Evolutionary conservation across 2,329 filamentous ascomycete genomes (phyloP), one percentile per base, ranked within the genome.

Genomic region (Pestalotiopsis fici): DNA sequence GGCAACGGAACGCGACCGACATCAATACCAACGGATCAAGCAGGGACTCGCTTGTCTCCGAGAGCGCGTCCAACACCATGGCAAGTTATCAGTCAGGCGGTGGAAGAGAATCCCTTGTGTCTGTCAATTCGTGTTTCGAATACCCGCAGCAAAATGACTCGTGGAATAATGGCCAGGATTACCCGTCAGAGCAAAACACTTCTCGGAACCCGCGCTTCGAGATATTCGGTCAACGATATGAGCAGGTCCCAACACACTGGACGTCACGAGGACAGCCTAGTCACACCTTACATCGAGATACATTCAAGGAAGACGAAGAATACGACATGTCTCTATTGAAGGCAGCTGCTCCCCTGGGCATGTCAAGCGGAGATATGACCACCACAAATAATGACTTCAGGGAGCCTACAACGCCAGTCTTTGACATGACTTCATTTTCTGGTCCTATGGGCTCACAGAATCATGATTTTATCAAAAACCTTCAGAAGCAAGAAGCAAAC

Each of bases 401-500:
- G 31, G 75, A 76, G 18, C 66, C 74, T 2, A 56, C 72, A 31
- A 75, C 75, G 7, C 75, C 79, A 1, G 75, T 77, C 3, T 82
- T 86, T 66, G 85, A 88, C 68, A 68, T 87, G 18, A 82, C 81
- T 9, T 81, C 81, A 43, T 80, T 80, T 4, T 75, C 84, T 5
- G 84, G 86, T 0, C 85, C 85, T 2, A 77, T 80, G 69, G 80
- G 79, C 3, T 70, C 76, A 1, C 82, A 85, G 55, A 83, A 86
- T 62, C 76, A 80, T 6, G 80, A 75, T 4, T 86, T 86, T 62
- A 69, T 85, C 54, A 80, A 75, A 68, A 78, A 78, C 2, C 71
- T 86, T 15, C 85, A 87, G 71, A 78, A 82, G 54, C 82, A 87
- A 69, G 88, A 90, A 72, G 83, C 86, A 2, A 81, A 78, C 7